Base-by-base conservation (phyloP, 1,139 yeast genomes). In the Waltiozyma sp. region DNA sequence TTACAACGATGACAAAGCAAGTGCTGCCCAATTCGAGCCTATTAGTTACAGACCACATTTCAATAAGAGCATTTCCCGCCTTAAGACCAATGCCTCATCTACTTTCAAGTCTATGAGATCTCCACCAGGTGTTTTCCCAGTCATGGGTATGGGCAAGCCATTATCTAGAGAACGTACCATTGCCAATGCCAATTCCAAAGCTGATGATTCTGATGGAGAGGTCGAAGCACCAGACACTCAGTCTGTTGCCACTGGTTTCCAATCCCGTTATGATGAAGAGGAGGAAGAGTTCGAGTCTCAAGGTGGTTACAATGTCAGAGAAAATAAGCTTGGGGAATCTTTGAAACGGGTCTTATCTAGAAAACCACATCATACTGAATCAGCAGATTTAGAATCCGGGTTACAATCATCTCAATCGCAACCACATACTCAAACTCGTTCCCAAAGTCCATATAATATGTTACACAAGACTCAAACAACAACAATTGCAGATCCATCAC, bases 61-160 rank as follows among this genome's bases (percentile, higher is more conserved):
- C 9, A 18, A 42, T 14, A 41, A 23, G 7, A 38, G 45, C 8
- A 19, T 14, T 34, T 42, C 45, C 3, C 41, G 44, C 36, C 19
- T 33, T 7, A 14, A 21, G 11, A 31, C 45, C 10, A 26, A 40
- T 3, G 19, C 41, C 14, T 44, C 50, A 1, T 18, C 40, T 41
- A 39, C 43, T 39, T 19, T 41, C 2, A n/a, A 37, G 10, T 18
- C 40, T 36, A 38, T 62, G 3, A 63, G 78, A 50, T 79, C 88
- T 1, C 93, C 91, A 2, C 75, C 73, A 31, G 85, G 85, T 48
- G 88, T 81, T 0, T 83, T 82, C 60, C 93, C 93, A 0, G 88
- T 83, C 1, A 68, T 68, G 50, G 91, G 86, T 2, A 81, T 82
- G 89, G 87, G 84, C 0, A 68, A 66, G 8, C 82, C 89, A 2